Evolutionary conservation across 2,329 filamentous ascomycete genomes (phyloP).

Genomic region (Fusarium sp.): DNA sequence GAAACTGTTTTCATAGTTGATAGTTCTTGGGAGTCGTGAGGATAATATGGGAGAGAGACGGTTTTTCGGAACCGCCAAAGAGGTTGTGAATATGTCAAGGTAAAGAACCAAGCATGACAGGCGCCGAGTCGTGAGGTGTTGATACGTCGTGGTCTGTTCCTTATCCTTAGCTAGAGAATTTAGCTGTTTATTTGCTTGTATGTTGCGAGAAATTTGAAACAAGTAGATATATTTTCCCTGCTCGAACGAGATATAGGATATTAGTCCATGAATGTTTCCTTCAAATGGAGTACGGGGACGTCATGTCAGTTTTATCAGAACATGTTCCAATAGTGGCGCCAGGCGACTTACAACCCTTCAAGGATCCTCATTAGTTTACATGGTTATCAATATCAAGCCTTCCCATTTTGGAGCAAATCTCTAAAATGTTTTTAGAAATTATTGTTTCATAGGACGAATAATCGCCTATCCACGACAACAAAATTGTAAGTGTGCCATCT

Average conservation of each 20-base stretch:
- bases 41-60: neutral
- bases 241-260: neutral
- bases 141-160: neutral
- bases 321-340: neutral
- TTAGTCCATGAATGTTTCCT: neutral
- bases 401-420: constrained; percentile 5
- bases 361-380: neutral
- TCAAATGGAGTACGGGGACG: neutral
- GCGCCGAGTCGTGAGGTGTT: neutral
- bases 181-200: neutral
- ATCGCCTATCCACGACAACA: neutral
- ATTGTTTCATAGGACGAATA: constrained; percentile 21
- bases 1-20: neutral
- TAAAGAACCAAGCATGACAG: constrained; percentile 20
- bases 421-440: neutral
- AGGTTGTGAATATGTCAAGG: neutral
- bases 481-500: neutral
- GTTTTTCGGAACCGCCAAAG: neutral
- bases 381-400: neutral
- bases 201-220: neutral
- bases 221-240: neutral
- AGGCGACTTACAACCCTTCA: neutral
- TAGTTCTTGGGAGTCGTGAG: neutral
- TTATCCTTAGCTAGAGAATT: neutral
- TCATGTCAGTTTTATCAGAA: constrained; percentile 7